Percentiles rank a stretch among this genome's conserved stretches.
phyloP scores from a whole-genome alignment of 441 rosid genomes.

The Aquilaria agallochum region DNA sequence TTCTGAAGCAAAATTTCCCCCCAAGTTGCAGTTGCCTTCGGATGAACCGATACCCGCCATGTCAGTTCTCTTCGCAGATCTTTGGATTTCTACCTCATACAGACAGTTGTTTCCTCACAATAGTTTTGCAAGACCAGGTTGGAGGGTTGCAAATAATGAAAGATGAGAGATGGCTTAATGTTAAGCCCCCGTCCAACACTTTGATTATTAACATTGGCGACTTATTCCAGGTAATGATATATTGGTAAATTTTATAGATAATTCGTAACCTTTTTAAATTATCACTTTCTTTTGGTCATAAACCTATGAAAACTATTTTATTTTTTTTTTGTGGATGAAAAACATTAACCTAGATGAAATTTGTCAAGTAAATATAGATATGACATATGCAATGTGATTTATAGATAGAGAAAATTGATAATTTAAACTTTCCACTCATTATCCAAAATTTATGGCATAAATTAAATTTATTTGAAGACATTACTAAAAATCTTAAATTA shows the following conservation, averaged over 20 bases:
- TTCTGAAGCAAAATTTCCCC: slow-evolving; percentile 33
- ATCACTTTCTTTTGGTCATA: no score
- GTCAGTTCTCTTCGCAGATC: slow-evolving; percentile 31
- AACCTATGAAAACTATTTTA: no score
- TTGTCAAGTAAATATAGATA: no score
- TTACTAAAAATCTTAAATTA: no score
- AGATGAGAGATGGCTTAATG: slow-evolving; percentile 48
- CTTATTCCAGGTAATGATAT: slow-evolving; percentile 44
- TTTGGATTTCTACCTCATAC: slow-evolving; percentile 59
- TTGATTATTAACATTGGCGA: slow-evolving; percentile 57
- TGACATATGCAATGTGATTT: no score
- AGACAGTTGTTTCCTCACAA: slow-evolving; percentile 49
- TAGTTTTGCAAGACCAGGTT: slow-evolving; percentile 44
- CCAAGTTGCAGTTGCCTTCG: slow-evolving; percentile 40
- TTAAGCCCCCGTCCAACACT: slow-evolving; percentile 45
- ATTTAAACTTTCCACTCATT: no score
- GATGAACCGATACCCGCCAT: slow-evolving; percentile 54
- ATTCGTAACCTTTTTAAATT: no score
- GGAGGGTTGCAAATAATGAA: slow-evolving; percentile 50
- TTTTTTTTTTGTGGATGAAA: no score
- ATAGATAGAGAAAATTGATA: no score
- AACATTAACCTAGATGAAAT: no score
- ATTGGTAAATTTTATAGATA: not conserved
- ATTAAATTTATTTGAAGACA: no score
- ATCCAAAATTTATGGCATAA: no score